phyloP scores from a whole-genome alignment of 495 filamentous ascomycete genomes.

The Rusavskia elegans region DNA sequence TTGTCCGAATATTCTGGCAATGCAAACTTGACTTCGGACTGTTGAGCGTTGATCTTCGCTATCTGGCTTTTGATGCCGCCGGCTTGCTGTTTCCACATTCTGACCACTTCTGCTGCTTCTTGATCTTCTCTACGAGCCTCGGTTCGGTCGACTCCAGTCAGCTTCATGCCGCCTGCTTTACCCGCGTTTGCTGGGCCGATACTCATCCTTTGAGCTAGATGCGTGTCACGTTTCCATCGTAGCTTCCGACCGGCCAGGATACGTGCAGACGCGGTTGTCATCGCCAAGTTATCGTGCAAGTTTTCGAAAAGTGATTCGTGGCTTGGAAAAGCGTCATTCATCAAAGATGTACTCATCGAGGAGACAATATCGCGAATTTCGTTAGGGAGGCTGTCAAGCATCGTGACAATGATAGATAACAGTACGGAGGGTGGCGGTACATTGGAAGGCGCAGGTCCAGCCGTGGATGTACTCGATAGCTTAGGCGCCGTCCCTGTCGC shows the following conservation, averaged over 20 bases:
- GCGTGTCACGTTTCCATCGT: slow-evolving; percentile 78
- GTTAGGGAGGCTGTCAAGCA: slow-evolving; percentile 34
- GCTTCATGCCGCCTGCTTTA: slow-evolving; percentile 70
- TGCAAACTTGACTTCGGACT: slow-evolving; percentile 22
- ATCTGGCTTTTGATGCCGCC: slow-evolving; percentile 31
- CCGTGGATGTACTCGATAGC: neutral
- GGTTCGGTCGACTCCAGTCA: slow-evolving; percentile 61
- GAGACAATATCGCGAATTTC: neutral
- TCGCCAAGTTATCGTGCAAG: slow-evolving; percentile 33
- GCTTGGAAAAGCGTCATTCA: neutral
- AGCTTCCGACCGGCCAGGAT: slow-evolving; percentile 73
- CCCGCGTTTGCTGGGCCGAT: slow-evolving; percentile 56
- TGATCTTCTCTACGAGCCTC: slow-evolving; percentile 74
- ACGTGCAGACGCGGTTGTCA: slow-evolving; percentile 52
- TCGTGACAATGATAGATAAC: slow-evolving; percentile 52
- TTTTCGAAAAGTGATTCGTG: neutral
- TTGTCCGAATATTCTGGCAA: slow-evolving; percentile 56
- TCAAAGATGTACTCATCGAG: neutral
- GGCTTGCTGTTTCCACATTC: slow-evolving; percentile 52
- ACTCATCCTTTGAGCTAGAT: slow-evolving; percentile 75
- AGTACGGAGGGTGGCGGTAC: slow-evolving; percentile 78
- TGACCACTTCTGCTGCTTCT: slow-evolving; percentile 64
- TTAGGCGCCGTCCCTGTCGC: neutral
- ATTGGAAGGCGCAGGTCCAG: slow-evolving; percentile 52
- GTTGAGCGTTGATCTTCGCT: slow-evolving; percentile 18